These are phyloP conservation scores for Ophiostoma himal-ulmi DNA, from an alignment of 2,329 filamentous ascomycete genomes.

Conservation along the genomic window DNA sequence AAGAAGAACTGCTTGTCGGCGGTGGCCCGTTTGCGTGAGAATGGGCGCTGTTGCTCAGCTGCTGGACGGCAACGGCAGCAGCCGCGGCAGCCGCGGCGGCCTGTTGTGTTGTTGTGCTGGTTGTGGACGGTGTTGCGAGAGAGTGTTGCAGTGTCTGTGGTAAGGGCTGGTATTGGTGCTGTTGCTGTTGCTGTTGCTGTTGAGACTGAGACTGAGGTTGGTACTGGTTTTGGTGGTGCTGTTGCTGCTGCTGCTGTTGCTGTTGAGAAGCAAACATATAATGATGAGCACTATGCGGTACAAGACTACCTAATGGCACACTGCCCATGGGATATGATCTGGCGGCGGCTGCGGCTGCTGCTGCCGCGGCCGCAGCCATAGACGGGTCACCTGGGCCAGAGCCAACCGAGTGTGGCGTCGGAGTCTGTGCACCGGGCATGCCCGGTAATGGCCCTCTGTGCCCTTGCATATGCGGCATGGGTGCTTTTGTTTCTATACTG, in stretches of 20 bases:
- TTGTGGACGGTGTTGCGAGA: background rate
- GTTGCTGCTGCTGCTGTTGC: background rate
- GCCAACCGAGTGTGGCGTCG: background rate
- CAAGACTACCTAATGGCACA: background rate
- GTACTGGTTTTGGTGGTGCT: background rate
- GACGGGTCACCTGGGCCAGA: conserved; percentile 25
- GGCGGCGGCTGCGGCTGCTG: conserved; percentile 14
- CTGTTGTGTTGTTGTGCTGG: conserved; percentile 10
- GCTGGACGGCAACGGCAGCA: conserved; percentile 24
- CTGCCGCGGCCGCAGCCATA: background rate
- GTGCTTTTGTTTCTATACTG: conserved; percentile 22
- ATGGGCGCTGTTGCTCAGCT: conserved; percentile 15
- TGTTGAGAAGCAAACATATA: background rate
- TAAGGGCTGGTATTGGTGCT: background rate
- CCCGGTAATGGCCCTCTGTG: conserved; percentile 19
- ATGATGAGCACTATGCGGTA: background rate
- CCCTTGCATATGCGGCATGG: conserved; percentile 38
- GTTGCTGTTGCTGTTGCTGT: conserved; percentile 3
- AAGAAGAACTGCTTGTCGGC: background rate
- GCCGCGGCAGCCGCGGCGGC: conserved; percentile 18
- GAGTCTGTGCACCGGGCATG: background rate
- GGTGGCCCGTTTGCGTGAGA: background rate
- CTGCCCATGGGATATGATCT: conserved; percentile 11
- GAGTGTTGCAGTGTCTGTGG: conserved; percentile 10
- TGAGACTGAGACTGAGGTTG: background rate